These are phyloP conservation scores for Candida sonorensis DNA, from an alignment of 805 yeast genomes.

Conservation along the genomic window DNA sequence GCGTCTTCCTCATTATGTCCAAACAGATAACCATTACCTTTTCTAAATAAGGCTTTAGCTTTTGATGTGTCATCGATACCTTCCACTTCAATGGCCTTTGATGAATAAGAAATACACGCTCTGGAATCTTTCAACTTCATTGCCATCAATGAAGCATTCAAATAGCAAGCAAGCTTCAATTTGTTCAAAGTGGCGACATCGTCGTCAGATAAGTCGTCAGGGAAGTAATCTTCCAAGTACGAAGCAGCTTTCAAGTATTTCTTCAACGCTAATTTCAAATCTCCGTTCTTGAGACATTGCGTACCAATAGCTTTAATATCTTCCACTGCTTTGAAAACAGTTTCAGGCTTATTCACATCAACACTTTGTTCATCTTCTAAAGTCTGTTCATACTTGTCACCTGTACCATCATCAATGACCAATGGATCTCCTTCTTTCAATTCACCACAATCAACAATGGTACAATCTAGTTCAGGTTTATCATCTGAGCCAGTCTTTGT, in stretches of 20 bases:
- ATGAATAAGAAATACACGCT: conserved; percentile 52
- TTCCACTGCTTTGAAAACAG: conserved; percentile 60
- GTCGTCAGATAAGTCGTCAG: conserved; percentile 56
- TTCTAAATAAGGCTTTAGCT: conserved; percentile 83
- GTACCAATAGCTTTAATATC: conserved; percentile 76
- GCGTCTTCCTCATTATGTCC: conserved; percentile 69
- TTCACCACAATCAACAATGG: conserved; percentile 73
- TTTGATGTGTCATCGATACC: conserved; percentile 55
- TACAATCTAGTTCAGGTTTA: conserved; percentile 64
- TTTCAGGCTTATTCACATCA: conserved; percentile 50
- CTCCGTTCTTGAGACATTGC: conserved; percentile 58
- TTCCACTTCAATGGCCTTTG: conserved; percentile 59
- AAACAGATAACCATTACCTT: conserved; percentile 66
- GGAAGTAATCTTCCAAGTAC: conserved; percentile 67
- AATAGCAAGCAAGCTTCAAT: conserved; percentile 55
- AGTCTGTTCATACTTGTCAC: conserved; percentile 73
- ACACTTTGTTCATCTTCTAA: conserved; percentile 69
- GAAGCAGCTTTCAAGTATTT: conserved; percentile 71
- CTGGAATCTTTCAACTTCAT: conserved; percentile 53
- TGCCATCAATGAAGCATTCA: conserved; percentile 72
- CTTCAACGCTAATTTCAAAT: conserved; percentile 45
- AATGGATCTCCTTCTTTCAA: conserved; percentile 50
- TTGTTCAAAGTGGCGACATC: conserved; percentile 42
- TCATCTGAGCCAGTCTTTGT: conserved; percentile 59
- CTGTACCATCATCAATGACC: conserved; percentile 67